Percentiles rank a stretch among this genome's conserved stretches.
Conservation (phyloP, 2,329 filamentous ascomycete genomes). For the Shiraia sp. region DNA sequence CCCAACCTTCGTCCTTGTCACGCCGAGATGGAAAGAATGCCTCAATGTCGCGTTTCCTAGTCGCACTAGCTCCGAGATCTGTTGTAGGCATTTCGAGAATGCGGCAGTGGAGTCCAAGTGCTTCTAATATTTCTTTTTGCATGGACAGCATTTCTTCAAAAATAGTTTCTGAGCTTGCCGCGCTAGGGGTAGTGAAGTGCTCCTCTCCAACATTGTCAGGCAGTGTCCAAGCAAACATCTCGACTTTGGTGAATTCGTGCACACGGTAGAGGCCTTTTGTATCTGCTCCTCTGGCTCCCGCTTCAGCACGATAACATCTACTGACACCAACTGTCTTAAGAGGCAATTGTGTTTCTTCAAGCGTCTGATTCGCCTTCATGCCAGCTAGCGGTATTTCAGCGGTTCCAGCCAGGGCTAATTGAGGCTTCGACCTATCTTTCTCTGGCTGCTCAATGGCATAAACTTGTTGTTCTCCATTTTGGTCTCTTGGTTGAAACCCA, state of each 20-base stretch:
- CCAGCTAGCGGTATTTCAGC: slow-evolving; percentile 94
- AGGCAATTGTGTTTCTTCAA: slow-evolving; percentile 70
- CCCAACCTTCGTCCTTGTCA: slow-evolving; percentile 74
- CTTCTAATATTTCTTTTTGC: slow-evolving; percentile 79
- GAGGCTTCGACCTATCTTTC: slow-evolving; percentile 65
- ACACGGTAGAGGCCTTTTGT: slow-evolving; percentile 96
- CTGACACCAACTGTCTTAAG: slow-evolving; percentile 81
- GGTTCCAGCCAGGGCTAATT: slow-evolving; percentile 79
- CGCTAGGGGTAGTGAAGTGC: slow-evolving; percentile 32
- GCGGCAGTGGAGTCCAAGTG: slow-evolving; percentile 80
- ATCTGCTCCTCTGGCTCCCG: slow-evolving; percentile 83
- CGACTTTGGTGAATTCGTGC: slow-evolving; percentile 98
- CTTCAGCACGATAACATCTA: slow-evolving; percentile 94
- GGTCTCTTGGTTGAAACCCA: slow-evolving; percentile 91
- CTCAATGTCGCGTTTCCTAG: slow-evolving; percentile 89
- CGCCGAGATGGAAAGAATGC: slow-evolving; percentile 85
- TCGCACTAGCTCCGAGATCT: slow-evolving; percentile 87
- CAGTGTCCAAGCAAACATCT: slow-evolving; percentile 90
- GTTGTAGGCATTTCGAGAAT: slow-evolving; percentile 88
- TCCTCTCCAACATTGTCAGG: slow-evolving; percentile 52
- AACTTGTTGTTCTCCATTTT: slow-evolving; percentile 88
- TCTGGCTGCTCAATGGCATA: slow-evolving; percentile 74
- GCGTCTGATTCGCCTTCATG: slow-evolving; percentile 76
- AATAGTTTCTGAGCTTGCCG: slow-evolving; percentile 57
- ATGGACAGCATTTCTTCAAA: slow-evolving; percentile 87